These are phyloP conservation scores for Leccinum longicurvipes DNA, from an alignment of 768 basidiomycete species.

Conservation along the genomic window DNA sequence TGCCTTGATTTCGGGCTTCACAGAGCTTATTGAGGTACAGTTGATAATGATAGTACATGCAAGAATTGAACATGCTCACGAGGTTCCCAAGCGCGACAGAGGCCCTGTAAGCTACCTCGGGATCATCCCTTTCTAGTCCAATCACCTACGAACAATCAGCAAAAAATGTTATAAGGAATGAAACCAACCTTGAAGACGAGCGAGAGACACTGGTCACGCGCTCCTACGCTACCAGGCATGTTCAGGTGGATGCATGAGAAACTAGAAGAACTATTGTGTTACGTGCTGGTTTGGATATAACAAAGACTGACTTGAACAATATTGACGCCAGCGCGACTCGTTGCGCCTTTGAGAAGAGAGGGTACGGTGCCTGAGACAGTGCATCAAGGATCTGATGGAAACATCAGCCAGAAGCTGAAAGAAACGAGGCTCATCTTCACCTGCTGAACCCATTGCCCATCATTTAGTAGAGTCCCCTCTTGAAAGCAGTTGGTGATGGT, in stretches of 20 bases:
- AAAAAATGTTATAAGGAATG: not conserved
- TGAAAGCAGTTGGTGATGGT: conserved; percentile 78
- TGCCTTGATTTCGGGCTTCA: conserved; percentile 39
- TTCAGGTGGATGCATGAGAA: conserved; percentile 59
- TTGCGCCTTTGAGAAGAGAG: conserved; percentile 61
- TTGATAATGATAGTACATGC: not conserved
- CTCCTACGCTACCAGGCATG: conserved; percentile 36
- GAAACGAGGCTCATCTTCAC: conserved; percentile 32
- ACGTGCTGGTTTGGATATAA: not conserved
- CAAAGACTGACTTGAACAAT: conserved; percentile 74
- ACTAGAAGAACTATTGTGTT: conserved; percentile 35
- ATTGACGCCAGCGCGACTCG: conserved; percentile 78
- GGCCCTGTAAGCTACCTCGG: conserved; percentile 69
- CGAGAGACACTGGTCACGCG: conserved; percentile 42
- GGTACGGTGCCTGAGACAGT: conserved; percentile 49
- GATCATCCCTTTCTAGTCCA: conserved; percentile 49
- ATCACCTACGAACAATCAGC: conserved; percentile 21
- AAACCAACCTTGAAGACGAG: conserved; percentile 45
- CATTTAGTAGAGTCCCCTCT: conserved; percentile 42
- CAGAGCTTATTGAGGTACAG: conserved; percentile 41
- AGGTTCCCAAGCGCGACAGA: conserved; percentile 73
- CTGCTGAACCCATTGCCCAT: conserved; percentile 50
- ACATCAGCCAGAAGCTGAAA: conserved; percentile 4
- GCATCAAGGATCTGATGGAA: conserved; percentile 52
- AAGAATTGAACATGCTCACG: conserved; percentile 37